These are phyloP conservation scores for Pleurotus sapidus DNA, from an alignment of 768 basidiomycete genomes.

Conservation along the genomic window DNA sequence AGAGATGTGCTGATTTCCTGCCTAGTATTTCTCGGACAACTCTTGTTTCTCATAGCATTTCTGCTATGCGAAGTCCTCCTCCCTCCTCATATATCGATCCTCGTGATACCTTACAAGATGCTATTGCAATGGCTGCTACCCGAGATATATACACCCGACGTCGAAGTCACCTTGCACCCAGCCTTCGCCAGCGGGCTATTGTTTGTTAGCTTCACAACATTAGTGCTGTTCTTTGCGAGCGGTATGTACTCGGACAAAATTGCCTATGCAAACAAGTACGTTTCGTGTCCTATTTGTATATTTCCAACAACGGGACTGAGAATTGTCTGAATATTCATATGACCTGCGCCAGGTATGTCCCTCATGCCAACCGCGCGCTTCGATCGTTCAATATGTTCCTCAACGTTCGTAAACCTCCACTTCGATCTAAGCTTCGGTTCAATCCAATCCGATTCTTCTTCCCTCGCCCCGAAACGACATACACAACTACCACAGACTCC, in stretches of 20 bases:
- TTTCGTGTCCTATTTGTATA: conserved; percentile 9
- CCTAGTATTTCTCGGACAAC: conserved; percentile 72
- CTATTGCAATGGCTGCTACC: conserved; percentile 51
- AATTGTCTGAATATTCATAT: neutral
- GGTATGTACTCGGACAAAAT: conserved; percentile 97
- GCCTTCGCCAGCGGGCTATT: conserved; percentile 79
- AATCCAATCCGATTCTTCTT: conserved; percentile 62
- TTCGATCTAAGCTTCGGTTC: conserved; percentile 53
- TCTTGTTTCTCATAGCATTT: conserved; percentile 66
- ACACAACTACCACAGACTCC: conserved; percentile 27
- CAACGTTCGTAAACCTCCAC: conserved; percentile 83
- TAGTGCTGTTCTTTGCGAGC: conserved; percentile 93
- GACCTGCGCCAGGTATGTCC: conserved; percentile 72
- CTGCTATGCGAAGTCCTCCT: conserved; percentile 75
- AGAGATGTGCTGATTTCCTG: neutral
- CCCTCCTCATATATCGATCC: conserved; percentile 56
- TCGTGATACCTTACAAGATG: conserved; percentile 59
- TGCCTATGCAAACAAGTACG: conserved; percentile 92
- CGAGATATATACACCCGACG: conserved; percentile 39
- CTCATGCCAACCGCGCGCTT: conserved; percentile 89
- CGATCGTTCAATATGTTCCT: conserved; percentile 96
- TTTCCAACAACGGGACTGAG: too few species aligned
- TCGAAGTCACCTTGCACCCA: conserved; percentile 53
- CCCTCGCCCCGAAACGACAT: conserved; percentile 33
- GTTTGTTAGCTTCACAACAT: conserved; percentile 86